Conservation (phyloP, 1,284 basidiomycete genomes). For the Nidula niveotomentosa region DNA sequence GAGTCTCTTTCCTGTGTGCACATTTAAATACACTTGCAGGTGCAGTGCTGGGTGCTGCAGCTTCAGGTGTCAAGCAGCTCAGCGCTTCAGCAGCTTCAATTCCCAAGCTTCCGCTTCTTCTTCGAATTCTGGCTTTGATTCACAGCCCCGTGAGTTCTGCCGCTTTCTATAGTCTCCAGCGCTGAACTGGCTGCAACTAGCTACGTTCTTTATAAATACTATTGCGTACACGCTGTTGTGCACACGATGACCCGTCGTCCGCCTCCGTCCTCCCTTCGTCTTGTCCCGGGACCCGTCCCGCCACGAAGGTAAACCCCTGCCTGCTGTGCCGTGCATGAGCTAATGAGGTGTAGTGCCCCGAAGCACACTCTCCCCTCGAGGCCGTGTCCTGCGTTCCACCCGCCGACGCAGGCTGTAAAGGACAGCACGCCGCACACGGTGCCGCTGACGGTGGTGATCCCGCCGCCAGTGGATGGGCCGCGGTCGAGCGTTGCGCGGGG, state of each 20-base stretch:
- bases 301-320: constrained; percentile 35
- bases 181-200: too few species aligned
- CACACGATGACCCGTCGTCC: constrained; percentile 55
- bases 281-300: constrained; percentile 57
- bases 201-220: too few species aligned
- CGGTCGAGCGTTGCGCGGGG: constrained; percentile 32
- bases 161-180: too few species aligned
- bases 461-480: constrained; percentile 1
- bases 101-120: too few species aligned
- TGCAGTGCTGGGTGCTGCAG: too few species aligned
- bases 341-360: constrained; percentile 29
- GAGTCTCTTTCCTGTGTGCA: too few species aligned
- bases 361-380: constrained; percentile 58
- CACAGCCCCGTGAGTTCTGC: too few species aligned
- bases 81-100: too few species aligned
- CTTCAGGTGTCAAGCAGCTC: too few species aligned
- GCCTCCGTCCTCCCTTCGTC: constrained; percentile 57
- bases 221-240: constrained; percentile 1
- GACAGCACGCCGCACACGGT: background rate
- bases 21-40: too few species aligned
- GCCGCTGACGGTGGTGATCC: background rate
- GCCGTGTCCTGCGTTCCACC: constrained; percentile 50
- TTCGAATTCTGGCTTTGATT: too few species aligned
- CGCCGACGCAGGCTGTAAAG: constrained; percentile 8
- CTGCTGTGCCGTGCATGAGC: background rate